Conservation (phyloP, 352 stramenopile genomes). For the Elongisporangium prolatum region DNA sequence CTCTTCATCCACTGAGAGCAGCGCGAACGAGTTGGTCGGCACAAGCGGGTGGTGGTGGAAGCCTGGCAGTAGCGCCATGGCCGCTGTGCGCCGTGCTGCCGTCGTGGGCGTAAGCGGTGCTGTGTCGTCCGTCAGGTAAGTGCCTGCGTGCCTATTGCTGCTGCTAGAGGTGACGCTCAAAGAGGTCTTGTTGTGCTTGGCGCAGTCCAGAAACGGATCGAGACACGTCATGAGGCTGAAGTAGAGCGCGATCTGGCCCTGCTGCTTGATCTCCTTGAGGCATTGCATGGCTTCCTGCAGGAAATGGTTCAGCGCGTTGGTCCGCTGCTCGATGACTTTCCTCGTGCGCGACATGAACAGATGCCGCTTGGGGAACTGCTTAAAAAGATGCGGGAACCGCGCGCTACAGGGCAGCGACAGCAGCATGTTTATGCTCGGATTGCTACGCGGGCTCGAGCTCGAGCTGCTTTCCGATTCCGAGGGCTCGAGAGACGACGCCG, state of each 20-base stretch:
- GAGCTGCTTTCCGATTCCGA: slow-evolving; percentile 1
- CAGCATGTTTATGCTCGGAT: background rate
- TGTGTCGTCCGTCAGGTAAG: slow-evolving; percentile 1
- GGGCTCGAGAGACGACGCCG: background rate
- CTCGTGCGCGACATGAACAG: slow-evolving; percentile 67
- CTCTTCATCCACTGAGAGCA: slow-evolving; percentile 3
- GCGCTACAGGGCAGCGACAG: background rate
- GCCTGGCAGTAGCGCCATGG: slow-evolving; percentile 16
- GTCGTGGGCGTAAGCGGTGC: slow-evolving; percentile 9
- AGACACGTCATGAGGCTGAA: slow-evolving; percentile 71
- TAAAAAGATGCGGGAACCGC: slow-evolving; percentile 56
- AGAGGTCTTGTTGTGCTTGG: slow-evolving; percentile 18
- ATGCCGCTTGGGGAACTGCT: slow-evolving; percentile 58
- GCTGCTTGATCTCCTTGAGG: slow-evolving; percentile 45
- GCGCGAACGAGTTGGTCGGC: slow-evolving; percentile 4
- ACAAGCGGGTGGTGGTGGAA: slow-evolving; percentile 23
- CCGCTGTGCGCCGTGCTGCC: slow-evolving; percentile 18
- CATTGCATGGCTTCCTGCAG: slow-evolving; percentile 50
- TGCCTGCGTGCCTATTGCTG: slow-evolving; percentile 5
- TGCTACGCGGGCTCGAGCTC: slow-evolving; percentile 7
- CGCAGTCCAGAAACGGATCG: slow-evolving; percentile 58
- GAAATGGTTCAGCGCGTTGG: slow-evolving; percentile 53
- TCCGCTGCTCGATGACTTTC: slow-evolving; percentile 62
- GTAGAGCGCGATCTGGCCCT: slow-evolving; percentile 61
- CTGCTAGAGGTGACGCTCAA: slow-evolving; percentile 1